A percentile compares a stretch with the other conserved stretches of the same genome.
phyloP scores from a whole-genome alignment of 306 rosid species.

The Bauhinia variegata region DNA sequence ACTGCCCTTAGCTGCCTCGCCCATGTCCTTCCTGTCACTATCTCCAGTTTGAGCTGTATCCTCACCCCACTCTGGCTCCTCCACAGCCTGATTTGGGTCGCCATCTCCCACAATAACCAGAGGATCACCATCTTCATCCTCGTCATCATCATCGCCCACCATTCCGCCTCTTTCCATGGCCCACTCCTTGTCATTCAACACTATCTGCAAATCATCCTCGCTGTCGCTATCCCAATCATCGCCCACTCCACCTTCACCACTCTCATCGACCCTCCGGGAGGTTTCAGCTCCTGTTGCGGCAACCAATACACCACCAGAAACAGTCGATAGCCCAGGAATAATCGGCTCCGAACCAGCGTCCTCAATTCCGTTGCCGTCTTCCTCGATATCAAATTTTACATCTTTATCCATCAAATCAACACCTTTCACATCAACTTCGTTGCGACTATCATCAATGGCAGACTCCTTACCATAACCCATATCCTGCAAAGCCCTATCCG shows the following conservation, averaged over 20 bases:
- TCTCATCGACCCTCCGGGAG: slow-evolving; percentile 36
- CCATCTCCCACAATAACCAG: slow-evolving; percentile 71
- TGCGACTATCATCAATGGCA: slow-evolving; percentile 15
- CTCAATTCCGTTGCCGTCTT: slow-evolving; percentile 44
- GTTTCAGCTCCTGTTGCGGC: slow-evolving; percentile 34
- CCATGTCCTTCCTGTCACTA: slow-evolving; percentile 78
- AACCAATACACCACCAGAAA: slow-evolving; percentile 31
- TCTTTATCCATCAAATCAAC: slow-evolving; percentile 64
- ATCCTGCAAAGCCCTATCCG: slow-evolving; percentile 34
- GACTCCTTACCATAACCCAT: slow-evolving; percentile 33
- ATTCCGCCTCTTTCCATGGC: slow-evolving; percentile 76
- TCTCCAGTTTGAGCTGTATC: slow-evolving; percentile 51
- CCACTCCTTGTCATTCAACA: slow-evolving; percentile 78
- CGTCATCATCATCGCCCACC: slow-evolving; percentile 57
- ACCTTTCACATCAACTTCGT: slow-evolving; percentile 16
- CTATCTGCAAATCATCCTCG: slow-evolving; percentile 96
- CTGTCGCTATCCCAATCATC: slow-evolving; percentile 97
- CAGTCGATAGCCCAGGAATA: slow-evolving; percentile 70
- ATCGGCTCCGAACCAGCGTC: slow-evolving; percentile 60
- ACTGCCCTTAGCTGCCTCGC: slow-evolving; percentile 58
- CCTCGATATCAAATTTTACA: slow-evolving; percentile 91
- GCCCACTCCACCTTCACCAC: slow-evolving; percentile 44
- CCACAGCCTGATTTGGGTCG: slow-evolving; percentile 64
- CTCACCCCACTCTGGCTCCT: slow-evolving; percentile 90
- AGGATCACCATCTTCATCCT: slow-evolving; percentile 69